Evolutionary conservation across 225 moss, liverwort and hornwort genomes (phyloP), one percentile per base, ranked within the genome.

Genomic region (Takakia lepidozioides): DNA sequence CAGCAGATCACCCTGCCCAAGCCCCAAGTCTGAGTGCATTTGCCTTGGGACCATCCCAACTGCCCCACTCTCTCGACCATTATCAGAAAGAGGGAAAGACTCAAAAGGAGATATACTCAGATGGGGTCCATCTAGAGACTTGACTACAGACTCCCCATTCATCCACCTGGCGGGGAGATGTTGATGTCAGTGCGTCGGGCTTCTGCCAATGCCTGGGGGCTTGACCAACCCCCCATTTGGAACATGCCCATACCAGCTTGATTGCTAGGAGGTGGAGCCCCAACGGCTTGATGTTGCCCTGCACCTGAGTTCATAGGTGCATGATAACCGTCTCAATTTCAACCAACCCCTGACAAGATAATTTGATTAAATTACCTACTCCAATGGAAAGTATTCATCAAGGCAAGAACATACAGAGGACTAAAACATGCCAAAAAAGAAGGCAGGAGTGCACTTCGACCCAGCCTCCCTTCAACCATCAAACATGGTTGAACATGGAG

Each of bases 171-270:
- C 38, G 39, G 40, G 27, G 62, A 21, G 54, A 62, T 54, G 38
- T 63, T 63, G n/a, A 63, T 56, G 20, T 63, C 49, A 0, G 63
- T 48, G 0, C 49, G 63, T 20, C 63, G 63, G 10, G 38, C 15
- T 3, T 63, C 63, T 14, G 19, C 42, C 5, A 55, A 55, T 19
- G 41, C 37, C n/a, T n/a, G n/a, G 49, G 63, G 55, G 43, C 20
- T 63, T 3, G 55, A 29, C 63, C 63, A 63, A 10, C 38, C 23
- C 21, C 21, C 20, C 38, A 42, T 26, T 38, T 25, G 52, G 24
- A 52, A 52, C 23, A 25, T 16, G 3, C 63, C 55, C 27, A 55
- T 55, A 8, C 32, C 43, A 18, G 60, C 10, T 27, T 44, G 45
- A 52, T 32, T 32, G 30, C 29, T 61, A 10, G 27, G 24, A 63